Percentiles rank a stretch among this genome's conserved stretches.
Conservation (phyloP, 139 green algal genomes). For the Microglena sp. region DNA sequence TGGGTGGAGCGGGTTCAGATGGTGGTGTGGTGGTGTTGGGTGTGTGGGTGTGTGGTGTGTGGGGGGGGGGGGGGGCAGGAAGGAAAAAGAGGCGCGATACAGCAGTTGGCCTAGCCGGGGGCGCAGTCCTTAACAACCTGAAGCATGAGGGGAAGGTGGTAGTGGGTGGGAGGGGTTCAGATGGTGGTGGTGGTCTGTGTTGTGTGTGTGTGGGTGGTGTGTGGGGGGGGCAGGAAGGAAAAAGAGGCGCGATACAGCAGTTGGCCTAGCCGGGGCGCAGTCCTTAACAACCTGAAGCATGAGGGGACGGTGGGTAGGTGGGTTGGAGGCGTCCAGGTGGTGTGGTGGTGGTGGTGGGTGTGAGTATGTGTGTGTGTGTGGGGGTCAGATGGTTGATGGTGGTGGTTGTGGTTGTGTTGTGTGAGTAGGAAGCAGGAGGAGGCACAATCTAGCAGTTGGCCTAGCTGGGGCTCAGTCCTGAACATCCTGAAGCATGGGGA, state of each 20-base stretch:
- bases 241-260: conserved; percentile 49
- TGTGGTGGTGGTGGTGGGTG: not conserved
- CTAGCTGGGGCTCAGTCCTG: conserved; percentile 49
- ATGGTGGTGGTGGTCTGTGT: too few species aligned
- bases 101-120: conserved; percentile 49
- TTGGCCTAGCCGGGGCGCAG: conserved; percentile 36
- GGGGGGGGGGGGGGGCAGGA: too few species aligned
- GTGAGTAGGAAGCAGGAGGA: not conserved
- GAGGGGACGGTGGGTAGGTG: too few species aligned
- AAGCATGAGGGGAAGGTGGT: too few species aligned
- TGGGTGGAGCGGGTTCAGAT: too few species aligned
- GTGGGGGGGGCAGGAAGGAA: too few species aligned
- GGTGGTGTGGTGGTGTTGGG: too few species aligned
- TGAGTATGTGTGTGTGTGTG: conserved; percentile 9
- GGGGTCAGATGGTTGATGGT: not conserved
- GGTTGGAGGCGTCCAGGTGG: not conserved
- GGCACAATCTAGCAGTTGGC: conserved; percentile 41
- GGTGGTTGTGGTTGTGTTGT: not conserved
- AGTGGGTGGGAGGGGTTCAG: too few species aligned
- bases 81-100: conserved; percentile 51
- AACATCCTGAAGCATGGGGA: conserved; percentile 26
- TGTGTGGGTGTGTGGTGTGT: too few species aligned
- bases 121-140: conserved; percentile 46
- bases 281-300: conserved; percentile 40
- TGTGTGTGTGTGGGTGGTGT: too few species aligned